phyloP scores from a whole-genome alignment of 148 eudicot genomes.

The Suaeda aralocaspica region DNA sequence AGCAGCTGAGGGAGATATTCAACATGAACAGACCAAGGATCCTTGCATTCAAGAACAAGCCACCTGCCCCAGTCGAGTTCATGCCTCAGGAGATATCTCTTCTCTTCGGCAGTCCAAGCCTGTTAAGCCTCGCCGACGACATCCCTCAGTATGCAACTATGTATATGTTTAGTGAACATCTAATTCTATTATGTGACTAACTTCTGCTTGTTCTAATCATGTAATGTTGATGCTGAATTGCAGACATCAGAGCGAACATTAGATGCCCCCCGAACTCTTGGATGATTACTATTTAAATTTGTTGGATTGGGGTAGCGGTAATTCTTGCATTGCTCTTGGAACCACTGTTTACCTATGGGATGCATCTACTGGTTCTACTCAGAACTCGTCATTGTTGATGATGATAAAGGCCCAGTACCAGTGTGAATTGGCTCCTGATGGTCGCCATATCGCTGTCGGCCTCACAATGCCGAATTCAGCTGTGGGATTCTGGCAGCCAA shows the following conservation, averaged over 20 bases:
- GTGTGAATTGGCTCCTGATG: slow-evolving; percentile 97
- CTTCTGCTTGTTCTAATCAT: neutral
- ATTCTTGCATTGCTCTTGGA: slow-evolving; percentile 94
- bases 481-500: slow-evolving; percentile 87
- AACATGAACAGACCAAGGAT: slow-evolving; percentile 87
- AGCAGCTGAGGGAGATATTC: slow-evolving; percentile 72
- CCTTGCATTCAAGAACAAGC: slow-evolving; percentile 93
- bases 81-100: slow-evolving; percentile 47
- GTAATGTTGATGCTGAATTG: neutral
- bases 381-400: slow-evolving; percentile 74
- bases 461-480: slow-evolving; percentile 76
- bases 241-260: slow-evolving; percentile 89
- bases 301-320: slow-evolving; percentile 87
- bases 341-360: slow-evolving; percentile 87
- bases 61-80: slow-evolving; percentile 62
- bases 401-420: slow-evolving; percentile 85
- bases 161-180: neutral
- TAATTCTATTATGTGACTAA: neutral
- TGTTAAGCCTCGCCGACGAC: slow-evolving; percentile 57
- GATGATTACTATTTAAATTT: slow-evolving; percentile 91
- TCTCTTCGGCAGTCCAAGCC: slow-evolving; percentile 57
- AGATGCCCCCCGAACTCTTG: slow-evolving; percentile 81
- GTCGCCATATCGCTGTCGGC: slow-evolving; percentile 78
- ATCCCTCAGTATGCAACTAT: slow-evolving; percentile 62
- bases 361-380: slow-evolving; percentile 75